A percentile compares a stretch with the other conserved stretches of the same genome.
phyloP scores from a whole-genome alignment of 2,329 filamentous ascomycete species.

The Colletotrichum tofieldiae region DNA sequence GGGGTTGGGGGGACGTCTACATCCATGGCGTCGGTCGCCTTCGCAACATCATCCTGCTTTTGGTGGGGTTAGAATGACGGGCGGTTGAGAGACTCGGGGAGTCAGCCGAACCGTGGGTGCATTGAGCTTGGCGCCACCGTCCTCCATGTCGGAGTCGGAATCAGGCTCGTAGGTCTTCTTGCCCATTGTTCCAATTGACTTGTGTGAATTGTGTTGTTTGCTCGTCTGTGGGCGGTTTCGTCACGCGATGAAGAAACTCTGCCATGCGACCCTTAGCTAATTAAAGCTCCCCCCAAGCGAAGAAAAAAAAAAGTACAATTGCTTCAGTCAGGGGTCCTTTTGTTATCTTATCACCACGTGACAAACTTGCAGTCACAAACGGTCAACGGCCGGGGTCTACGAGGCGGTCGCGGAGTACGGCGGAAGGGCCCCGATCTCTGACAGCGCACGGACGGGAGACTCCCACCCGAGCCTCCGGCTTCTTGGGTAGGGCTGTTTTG shows the following conservation, averaged over 20 bases:
- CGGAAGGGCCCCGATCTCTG: slow-evolving; percentile 14
- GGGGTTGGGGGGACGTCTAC: slow-evolving; percentile 34
- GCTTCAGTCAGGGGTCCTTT: slow-evolving; percentile 16
- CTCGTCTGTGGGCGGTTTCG: not conserved
- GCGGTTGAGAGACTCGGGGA: slow-evolving; percentile 3
- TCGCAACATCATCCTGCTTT: slow-evolving; percentile 13
- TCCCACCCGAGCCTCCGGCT: slow-evolving; percentile 12
- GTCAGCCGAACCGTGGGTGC: slow-evolving; percentile 32
- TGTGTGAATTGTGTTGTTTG: slow-evolving; percentile 1
- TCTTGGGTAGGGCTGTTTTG: slow-evolving; percentile 32
- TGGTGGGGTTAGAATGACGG: slow-evolving; percentile 24
- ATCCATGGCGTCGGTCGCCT: slow-evolving; percentile 32
- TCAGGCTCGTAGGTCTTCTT: slow-evolving; percentile 23
- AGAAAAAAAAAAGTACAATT: slow-evolving; percentile 31
- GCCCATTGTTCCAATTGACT: slow-evolving; percentile 19
- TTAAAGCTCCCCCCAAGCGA: slow-evolving; percentile 16
- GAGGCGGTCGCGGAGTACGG: not conserved
- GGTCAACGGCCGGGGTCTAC: not conserved
- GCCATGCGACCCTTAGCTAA: slow-evolving; percentile 3
- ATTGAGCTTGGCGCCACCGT: slow-evolving; percentile 35
- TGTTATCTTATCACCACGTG: slow-evolving; percentile 40
- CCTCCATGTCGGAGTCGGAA: slow-evolving; percentile 36
- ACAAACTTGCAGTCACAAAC: not conserved
- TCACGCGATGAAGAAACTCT: slow-evolving; percentile 13
- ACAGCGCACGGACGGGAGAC: slow-evolving; percentile 15